Evolutionary conservation across 331 rosid genomes (phyloP).

Genomic region (Quercus lobata): DNA sequence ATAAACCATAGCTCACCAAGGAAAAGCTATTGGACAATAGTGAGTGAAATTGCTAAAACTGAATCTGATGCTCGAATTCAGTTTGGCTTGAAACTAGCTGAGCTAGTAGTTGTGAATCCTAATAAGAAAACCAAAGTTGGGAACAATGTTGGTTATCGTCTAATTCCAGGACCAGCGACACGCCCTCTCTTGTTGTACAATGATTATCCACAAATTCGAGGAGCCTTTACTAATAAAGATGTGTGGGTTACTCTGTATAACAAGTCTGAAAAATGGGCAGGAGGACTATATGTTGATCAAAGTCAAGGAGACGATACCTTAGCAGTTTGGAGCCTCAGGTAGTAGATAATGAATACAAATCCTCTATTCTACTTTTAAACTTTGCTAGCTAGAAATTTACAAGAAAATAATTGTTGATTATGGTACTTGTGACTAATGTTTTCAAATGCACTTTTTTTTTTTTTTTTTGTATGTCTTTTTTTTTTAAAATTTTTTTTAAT

Average conservation of each 20-base stretch:
- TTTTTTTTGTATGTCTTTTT: background rate
- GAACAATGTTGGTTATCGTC: slow-evolving; percentile 50
- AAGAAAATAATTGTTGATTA: too few relatives aligned
- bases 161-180: slow-evolving; percentile 32
- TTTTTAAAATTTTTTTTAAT: too few relatives aligned
- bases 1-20: slow-evolving; percentile 35
- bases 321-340: slow-evolving; percentile 47
- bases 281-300: slow-evolving; percentile 49
- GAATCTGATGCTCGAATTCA: slow-evolving; percentile 46
- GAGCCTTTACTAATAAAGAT: slow-evolving; percentile 48
- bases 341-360: background rate
- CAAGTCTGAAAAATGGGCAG: slow-evolving; percentile 59
- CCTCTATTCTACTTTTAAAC: background rate
- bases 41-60: slow-evolving; percentile 29
- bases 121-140: slow-evolving; percentile 45
- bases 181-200: slow-evolving; percentile 36
- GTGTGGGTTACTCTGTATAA: slow-evolving; percentile 66
- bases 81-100: slow-evolving; percentile 25
- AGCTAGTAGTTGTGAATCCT: slow-evolving; percentile 50
- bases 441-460: too few relatives aligned
- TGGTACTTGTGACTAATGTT: background rate
- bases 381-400: background rate
- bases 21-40: slow-evolving; percentile 60
- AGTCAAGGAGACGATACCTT: slow-evolving; percentile 60
- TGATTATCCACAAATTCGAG: slow-evolving; percentile 55